Conservation (phyloP, 106 monocot species). For the Agapanthus africanus region DNA sequence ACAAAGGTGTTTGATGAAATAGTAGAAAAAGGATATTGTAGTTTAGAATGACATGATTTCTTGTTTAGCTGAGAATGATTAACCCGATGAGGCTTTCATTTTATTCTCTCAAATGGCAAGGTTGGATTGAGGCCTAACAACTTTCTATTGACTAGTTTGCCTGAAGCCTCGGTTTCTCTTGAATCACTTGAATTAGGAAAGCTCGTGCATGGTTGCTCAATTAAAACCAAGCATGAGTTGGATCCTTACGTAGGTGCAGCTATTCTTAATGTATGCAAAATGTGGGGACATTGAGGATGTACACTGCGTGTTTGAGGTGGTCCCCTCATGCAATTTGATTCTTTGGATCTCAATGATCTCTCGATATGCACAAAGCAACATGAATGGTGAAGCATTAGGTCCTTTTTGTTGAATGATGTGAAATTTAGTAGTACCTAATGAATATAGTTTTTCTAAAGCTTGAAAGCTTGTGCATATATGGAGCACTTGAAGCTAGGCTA, state of each 20-base stretch:
- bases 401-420: constrained; percentile 46
- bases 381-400: constrained; percentile 50
- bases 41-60: constrained; percentile 67
- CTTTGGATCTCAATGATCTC: constrained; percentile 86
- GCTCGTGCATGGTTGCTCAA: constrained; percentile 42
- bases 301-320: constrained; percentile 36
- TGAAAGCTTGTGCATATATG: constrained; percentile 69
- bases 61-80: constrained; percentile 71
- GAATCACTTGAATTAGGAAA: constrained; percentile 36
- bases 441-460: constrained; percentile 69
- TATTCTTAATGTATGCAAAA: constrained; percentile 79
- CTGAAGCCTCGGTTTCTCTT: constrained; percentile 47
- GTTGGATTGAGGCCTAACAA: constrained; percentile 49
- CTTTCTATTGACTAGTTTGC: constrained; percentile 53
- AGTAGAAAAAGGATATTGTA: constrained; percentile 50
- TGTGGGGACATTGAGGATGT: constrained; percentile 67
- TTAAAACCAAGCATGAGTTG: constrained; percentile 39
- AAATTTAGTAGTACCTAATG: constrained; percentile 46
- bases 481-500: constrained; percentile 28
- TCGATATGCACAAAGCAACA: constrained; percentile 51
- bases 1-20: constrained; percentile 54
- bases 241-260: constrained; percentile 58
- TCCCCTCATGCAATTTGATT: constrained; percentile 40
- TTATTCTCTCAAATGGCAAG: constrained; percentile 43
- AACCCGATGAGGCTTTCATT: constrained; percentile 21